Evolutionary conservation across 2,329 filamentous ascomycete species (phyloP).

Genomic region (Fusarium luffae): DNA sequence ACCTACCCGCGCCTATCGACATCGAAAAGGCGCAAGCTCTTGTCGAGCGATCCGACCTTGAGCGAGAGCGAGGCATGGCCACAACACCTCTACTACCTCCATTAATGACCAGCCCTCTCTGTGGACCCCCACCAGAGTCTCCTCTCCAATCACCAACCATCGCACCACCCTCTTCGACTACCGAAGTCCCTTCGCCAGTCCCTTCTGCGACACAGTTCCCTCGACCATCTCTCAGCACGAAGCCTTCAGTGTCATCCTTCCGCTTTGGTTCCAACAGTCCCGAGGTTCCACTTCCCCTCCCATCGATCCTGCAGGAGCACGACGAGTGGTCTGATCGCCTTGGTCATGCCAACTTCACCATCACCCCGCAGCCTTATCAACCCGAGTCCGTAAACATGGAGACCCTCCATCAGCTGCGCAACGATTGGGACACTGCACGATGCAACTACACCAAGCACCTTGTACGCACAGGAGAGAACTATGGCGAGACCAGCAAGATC

Average conservation of each 20-base stretch:
- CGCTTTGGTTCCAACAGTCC: constrained; percentile 70
- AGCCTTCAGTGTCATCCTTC: constrained; percentile 82
- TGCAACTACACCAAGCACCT: constrained; percentile 91
- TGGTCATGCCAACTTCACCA: constrained; percentile 93
- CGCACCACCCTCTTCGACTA: constrained; percentile 62
- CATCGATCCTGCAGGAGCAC: constrained; percentile 73
- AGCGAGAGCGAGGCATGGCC: constrained; percentile 70
- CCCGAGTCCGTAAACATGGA: constrained; percentile 71
- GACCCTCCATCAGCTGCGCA: constrained; percentile 70
- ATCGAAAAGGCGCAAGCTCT: constrained; percentile 40
- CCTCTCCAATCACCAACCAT: constrained; percentile 89
- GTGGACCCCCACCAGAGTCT: constrained; percentile 72
- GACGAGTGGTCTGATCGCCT: constrained; percentile 88
- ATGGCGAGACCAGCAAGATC: constrained; percentile 88
- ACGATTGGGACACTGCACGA: constrained; percentile 85
- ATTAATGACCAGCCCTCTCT: constrained; percentile 71
- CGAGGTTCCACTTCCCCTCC: constrained; percentile 65
- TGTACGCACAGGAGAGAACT: constrained; percentile 88
- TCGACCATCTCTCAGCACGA: constrained; percentile 77
- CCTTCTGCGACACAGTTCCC: constrained; percentile 60
- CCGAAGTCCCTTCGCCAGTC: constrained; percentile 53
- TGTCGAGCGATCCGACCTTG: constrained; percentile 61
- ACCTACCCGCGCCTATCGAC: constrained; percentile 58
- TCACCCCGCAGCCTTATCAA: constrained; percentile 82
- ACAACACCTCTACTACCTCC: constrained; percentile 89